Conservation (phyloP, 177 flowering plant species). For the Telopea speciosissima region DNA sequence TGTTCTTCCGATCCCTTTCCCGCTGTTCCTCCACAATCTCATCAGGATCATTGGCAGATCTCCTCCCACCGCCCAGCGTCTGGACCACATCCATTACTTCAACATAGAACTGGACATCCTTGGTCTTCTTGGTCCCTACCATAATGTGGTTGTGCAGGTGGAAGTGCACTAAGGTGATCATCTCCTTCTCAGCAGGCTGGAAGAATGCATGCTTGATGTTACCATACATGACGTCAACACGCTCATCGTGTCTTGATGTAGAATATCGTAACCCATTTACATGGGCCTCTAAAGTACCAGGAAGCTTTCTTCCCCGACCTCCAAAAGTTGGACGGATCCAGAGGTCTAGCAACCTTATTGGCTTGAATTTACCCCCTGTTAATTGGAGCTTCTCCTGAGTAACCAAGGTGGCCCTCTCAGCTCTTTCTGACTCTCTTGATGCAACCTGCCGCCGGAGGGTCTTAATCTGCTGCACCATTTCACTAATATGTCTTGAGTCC, state of each 20-base stretch:
- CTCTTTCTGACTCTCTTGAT: too few relatives aligned
- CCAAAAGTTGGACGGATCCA: slow-evolving; percentile 25
- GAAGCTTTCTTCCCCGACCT: slow-evolving; percentile 61
- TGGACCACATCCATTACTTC: slow-evolving; percentile 89
- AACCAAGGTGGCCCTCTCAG: too few relatives aligned
- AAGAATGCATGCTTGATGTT: slow-evolving; percentile 81
- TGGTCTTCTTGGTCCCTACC: slow-evolving; percentile 76
- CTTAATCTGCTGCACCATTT: too few relatives aligned
- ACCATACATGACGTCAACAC: slow-evolving; percentile 63
- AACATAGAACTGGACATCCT: slow-evolving; percentile 72
- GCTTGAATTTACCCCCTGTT: too few relatives aligned
- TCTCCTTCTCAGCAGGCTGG: slow-evolving; percentile 79
- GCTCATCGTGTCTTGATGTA: slow-evolving; percentile 56
- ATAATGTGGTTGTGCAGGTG: slow-evolving; percentile 76
- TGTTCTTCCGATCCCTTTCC: slow-evolving; percentile 73
- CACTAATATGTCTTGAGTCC: too few relatives aligned
- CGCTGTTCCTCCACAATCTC: slow-evolving; percentile 81
- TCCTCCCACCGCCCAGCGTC: slow-evolving; percentile 58
- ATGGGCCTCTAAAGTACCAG: slow-evolving; percentile 61
- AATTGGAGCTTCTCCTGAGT: too few relatives aligned
- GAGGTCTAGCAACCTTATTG: too few relatives aligned
- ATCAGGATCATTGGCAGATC: slow-evolving; percentile 79
- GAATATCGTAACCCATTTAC: slow-evolving; percentile 62
- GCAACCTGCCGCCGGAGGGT: too few relatives aligned
- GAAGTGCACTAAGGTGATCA: slow-evolving; percentile 69